phyloP scores from a whole-genome alignment of 306 rosid species.

The Quercus robur region DNA sequence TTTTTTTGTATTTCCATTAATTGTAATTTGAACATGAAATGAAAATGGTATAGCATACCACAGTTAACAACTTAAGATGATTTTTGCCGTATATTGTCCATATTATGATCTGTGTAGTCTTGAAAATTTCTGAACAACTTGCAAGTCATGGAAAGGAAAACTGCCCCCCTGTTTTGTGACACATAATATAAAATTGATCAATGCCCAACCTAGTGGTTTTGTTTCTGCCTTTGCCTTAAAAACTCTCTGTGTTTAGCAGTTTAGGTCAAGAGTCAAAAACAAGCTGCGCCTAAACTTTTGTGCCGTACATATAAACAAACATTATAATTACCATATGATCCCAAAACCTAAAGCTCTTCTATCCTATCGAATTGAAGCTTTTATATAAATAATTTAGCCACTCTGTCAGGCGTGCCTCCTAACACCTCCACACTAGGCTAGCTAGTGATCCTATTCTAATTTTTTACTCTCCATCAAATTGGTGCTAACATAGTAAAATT shows the following conservation, averaged over 20 bases:
- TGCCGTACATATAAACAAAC: background rate
- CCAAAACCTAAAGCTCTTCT: background rate
- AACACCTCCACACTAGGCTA: background rate
- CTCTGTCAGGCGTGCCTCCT: conserved; percentile 12
- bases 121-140: no score
- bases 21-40: no score
- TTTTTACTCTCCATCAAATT: background rate
- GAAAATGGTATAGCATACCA: no score
- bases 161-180: background rate
- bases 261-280: background rate
- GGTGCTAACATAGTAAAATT: background rate
- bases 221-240: background rate
- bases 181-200: no score
- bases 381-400: background rate
- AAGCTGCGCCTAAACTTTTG: background rate
- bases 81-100: no score
- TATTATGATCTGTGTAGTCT: no score
- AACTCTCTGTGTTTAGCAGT: background rate
- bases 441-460: background rate
- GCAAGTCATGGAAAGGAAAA: background rate
- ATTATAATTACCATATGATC: background rate
- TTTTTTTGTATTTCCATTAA: no score
- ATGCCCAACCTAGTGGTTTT: background rate
- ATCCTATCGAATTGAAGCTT: background rate
- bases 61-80: no score